Evolutionary conservation across 768 basidiomycete genomes (phyloP).

Genomic region (Podaxis rugospora): DNA sequence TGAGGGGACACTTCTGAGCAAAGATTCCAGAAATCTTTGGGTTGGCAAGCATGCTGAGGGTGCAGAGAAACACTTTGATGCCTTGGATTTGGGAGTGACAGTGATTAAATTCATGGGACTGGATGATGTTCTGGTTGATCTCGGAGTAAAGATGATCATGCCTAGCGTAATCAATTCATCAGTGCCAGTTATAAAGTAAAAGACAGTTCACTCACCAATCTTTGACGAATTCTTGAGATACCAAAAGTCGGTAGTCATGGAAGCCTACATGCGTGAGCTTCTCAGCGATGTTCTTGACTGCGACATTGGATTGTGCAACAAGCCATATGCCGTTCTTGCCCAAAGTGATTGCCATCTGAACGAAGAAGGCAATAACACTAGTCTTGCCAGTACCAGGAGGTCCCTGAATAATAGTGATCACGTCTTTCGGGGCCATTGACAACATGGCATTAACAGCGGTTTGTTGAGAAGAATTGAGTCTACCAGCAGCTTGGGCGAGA

Average conservation of each 20-base stretch:
- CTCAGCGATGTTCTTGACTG: slow-evolving; percentile 87
- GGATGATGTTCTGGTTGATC: slow-evolving; percentile 47
- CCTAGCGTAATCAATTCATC: slow-evolving; percentile 36
- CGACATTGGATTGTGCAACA: slow-evolving; percentile 81
- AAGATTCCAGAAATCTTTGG: slow-evolving; percentile 24
- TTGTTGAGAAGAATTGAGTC: slow-evolving; percentile 44
- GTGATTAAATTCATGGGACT: slow-evolving; percentile 34
- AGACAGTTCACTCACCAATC: slow-evolving; percentile 45
- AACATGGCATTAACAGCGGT: slow-evolving; percentile 45
- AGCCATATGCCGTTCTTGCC: slow-evolving; percentile 64
- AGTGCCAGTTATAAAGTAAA: not conserved
- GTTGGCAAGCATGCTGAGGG: slow-evolving; percentile 71
- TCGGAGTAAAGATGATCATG: slow-evolving; percentile 72
- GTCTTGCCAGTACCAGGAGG: slow-evolving; percentile 75
- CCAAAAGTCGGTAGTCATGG: slow-evolving; percentile 57
- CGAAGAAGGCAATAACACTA: slow-evolving; percentile 64
- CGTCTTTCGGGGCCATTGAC: slow-evolving; percentile 27
- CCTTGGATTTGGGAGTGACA: slow-evolving; percentile 21
- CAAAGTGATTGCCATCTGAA: slow-evolving; percentile 37
- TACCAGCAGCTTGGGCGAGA: slow-evolving; percentile 9
- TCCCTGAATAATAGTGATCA: slow-evolving; percentile 44
- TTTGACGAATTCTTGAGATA: slow-evolving; percentile 63
- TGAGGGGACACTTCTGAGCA: slow-evolving; percentile 33
- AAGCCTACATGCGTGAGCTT: slow-evolving; percentile 59
- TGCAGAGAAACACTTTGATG: slow-evolving; percentile 66